Base-by-base conservation (phyloP, 2,329 filamentous ascomycete genomes). In the Botrytis medusae region DNA sequence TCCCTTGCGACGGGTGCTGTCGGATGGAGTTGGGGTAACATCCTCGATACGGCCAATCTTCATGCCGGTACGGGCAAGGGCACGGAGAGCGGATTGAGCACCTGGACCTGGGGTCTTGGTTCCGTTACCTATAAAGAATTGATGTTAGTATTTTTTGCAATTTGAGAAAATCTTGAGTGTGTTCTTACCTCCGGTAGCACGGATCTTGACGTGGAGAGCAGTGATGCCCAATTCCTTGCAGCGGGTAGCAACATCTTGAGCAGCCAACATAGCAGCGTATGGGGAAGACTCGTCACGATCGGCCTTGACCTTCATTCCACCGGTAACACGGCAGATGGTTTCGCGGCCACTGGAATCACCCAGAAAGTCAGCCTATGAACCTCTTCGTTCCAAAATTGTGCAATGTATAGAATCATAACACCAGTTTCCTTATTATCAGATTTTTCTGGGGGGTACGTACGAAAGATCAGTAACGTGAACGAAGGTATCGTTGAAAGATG, bases 291-390 rank as follows among this genome's bases (percentile, higher is more conserved):
- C 96, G 88, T 99, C 96, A 90, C 96, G 95, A 84, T 99, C 95
- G 86, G 95, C 95, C 93, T 99, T 99, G 91, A 99, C 96, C 91
- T 99, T 99, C 96, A 99, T 99, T 84, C 97, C 97, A 89, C 97
- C 96, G 83, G 97, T 99, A 81, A 99, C 95, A 93, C 96, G 95
- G 91, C 91, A 93, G 89, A 99, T 98, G 88, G 97, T 99, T 93
- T 99, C 96, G 87, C 96, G 96, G 88, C 96, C 96, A 88, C 93
- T 97, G 88, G 85, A 89, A 90, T 89, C 87, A 90, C 87, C 87
- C 87, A 89, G 85, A 83, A 85, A 83, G 87, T 92, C 87, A 91
- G 89, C 87, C 86, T 87, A 78, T 84, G 80, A 83, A 82, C 82
- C 81, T 81, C 76, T 80, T 77, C 77, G 46, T 61, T 72, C 60